Base-by-base conservation (phyloP, 495 filamentous ascomycete species). In the Aspergillus biplanus region DNA sequence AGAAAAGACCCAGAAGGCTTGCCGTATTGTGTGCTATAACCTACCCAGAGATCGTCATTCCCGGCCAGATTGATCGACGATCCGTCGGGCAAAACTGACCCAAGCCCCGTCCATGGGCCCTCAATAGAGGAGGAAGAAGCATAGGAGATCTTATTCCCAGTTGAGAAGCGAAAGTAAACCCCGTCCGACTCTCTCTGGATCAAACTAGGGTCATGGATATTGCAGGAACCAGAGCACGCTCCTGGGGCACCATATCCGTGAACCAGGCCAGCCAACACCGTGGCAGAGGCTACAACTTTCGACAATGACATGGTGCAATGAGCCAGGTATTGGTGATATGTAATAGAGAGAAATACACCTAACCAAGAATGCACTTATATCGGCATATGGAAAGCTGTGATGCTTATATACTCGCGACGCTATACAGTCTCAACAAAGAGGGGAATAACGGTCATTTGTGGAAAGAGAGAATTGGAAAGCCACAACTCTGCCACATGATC, bases 141-240 rank as follows among this genome's bases (percentile, higher is more conserved):
- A 56, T 90, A 85, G 11, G 84, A 81, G 59, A 92, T 89, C 52
- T 81, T 78, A 31, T 86, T 85, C 21, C 85, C 85, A 0, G 90
- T 92, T 5, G 85, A 86, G 75, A 92, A 92, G 31, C 87, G 86
- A 69, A 89, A 93, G 73, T 92, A 92, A 0, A 68, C 84, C 6
- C 85, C 84, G 67, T 92, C 90, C 0, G 79, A 82, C 18, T 75
- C 71, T 60, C 89, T 83, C 7, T 79, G 82, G 64, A 92, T 86
- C 57, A 92, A 72, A 31, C 82, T 70, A 6, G 89, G 89, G 62
- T 92, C 89, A 59, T 91, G 88, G 12, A 85, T 74, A 46, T 75
- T 81, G 73, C 89, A 92, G 11, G 73, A 74, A 7, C 88, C 87
- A 5, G 77, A 80, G 70, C 88, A 90, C 1, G 81, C 61, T 0